Evolutionary conservation across 345 rosid species (phyloP), one percentile per base, ranked within the genome.

Genomic region (Salix caprea): DNA sequence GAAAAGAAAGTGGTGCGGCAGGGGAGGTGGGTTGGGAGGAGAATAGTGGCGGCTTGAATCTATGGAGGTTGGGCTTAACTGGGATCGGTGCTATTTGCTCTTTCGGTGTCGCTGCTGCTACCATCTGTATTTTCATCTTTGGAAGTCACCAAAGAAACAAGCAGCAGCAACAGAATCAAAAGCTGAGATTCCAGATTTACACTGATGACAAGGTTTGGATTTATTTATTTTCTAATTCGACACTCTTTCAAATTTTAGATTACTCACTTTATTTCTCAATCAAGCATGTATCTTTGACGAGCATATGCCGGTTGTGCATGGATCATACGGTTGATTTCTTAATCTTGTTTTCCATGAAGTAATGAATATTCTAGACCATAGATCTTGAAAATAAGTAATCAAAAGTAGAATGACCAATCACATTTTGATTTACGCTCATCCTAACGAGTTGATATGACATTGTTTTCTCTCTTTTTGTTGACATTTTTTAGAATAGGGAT

Each of bases 1-100:
- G 65, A 23, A 71, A 58, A n/a, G 81, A 69, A 26, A 77, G 30
- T 36, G 39, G 28, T 3, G 0, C n/a, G 34, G 52, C 67, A 72
- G 74, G 82, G 24, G 77, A 73, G 74, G 87, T 24, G 15, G 71
- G n/a, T 37, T 83, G 90, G 84, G 92, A 86, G 72, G 87, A 79
- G 58, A 67, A 60, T 48, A 56, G 71, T 34, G 81, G 82, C 18
- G 90, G 89, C 24, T 56, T 89, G 82, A 90, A 90, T 67, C 19
- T 95, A 1, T 90, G 98, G 97, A 93, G 92, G 78, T 82, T 86
- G 93, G 85, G 98, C 83, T 84, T 91, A 42, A 90, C 83, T 61
- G 97, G 99, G 62, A 84, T 96, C 73, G 96, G 98, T 79, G 92
- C 99, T 8, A 86, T 96, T 64, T 96, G 98, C 71, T 90, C 98